Conservation (phyloP, 2,329 filamentous ascomycete genomes). For the Stemphylium beticola region DNA sequence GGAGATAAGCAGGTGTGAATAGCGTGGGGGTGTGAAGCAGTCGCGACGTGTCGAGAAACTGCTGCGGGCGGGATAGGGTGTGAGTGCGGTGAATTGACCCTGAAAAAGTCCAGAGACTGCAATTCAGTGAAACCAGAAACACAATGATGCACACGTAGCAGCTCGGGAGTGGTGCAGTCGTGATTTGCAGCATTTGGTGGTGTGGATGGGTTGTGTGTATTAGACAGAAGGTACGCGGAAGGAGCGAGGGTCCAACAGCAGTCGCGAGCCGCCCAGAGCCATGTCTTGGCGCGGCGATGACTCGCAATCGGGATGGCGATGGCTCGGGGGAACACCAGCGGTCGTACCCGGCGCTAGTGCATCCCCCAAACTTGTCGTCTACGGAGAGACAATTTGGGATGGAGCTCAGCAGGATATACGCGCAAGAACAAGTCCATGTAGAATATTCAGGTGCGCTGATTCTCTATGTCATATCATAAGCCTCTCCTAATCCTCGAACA, state of each 20-base stretch:
- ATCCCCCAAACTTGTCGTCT: no score
- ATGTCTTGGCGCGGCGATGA: conserved; percentile 9
- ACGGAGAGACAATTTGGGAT: no score
- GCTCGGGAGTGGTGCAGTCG: conserved; percentile 4
- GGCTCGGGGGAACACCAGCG: conserved; percentile 6
- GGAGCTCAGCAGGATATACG: no score
- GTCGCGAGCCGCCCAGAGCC: neutral
- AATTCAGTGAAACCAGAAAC: conserved; percentile 15
- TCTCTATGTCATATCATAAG: no score
- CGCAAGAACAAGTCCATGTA: no score
- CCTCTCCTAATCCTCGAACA: neutral
- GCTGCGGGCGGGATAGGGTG: conserved; percentile 4
- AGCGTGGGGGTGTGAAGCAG: conserved; percentile 9
- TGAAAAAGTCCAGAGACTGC: conserved; percentile 7
- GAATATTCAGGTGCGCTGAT: no score
- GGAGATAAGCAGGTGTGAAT: conserved; percentile 4
- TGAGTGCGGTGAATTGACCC: conserved; percentile 12
- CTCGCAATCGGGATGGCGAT: conserved; percentile 1
- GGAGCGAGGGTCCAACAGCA: conserved; percentile 2
- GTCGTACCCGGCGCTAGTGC: conserved; percentile 7
- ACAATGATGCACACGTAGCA: conserved; percentile 1
- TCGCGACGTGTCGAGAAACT: conserved; percentile 18
- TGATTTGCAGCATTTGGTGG: conserved; percentile 4
- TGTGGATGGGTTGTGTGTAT: conserved; percentile 10
- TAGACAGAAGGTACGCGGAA: neutral